A percentile compares a stretch with the other conserved stretches of the same genome.
Evolutionary conservation across 2,329 filamentous ascomycete genomes (phyloP).

Genomic region (Aureobasidium zeae): DNA sequence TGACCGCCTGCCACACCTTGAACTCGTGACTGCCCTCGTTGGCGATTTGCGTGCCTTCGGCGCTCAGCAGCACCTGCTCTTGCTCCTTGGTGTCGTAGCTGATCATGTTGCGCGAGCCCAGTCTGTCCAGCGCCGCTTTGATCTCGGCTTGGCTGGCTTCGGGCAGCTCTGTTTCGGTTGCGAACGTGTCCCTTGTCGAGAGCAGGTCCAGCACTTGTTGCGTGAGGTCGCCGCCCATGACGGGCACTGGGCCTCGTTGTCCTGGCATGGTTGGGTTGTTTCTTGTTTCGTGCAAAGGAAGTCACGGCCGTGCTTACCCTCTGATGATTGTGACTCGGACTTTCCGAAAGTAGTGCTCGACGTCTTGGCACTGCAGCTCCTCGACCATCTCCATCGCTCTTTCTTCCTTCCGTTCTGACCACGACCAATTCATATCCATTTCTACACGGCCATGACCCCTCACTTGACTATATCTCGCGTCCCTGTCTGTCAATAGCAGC

Average conservation of each 20-base stretch:
- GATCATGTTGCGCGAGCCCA: slow-evolving; percentile 78
- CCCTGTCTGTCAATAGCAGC: too few species aligned
- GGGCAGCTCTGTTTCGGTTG: slow-evolving; percentile 27
- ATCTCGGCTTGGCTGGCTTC: slow-evolving; percentile 40
- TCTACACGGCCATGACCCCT: too few species aligned
- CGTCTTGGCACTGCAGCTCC: too few species aligned
- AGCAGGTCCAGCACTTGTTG: slow-evolving; percentile 73
- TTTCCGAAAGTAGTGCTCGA: too few species aligned
- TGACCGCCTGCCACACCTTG: slow-evolving; percentile 42
- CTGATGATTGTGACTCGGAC: background rate
- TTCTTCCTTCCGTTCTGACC: too few species aligned
- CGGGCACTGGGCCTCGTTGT: slow-evolving; percentile 40
- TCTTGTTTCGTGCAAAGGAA: background rate
- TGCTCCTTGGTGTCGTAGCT: slow-evolving; percentile 73
- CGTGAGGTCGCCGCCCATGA: slow-evolving; percentile 47
- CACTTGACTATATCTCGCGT: too few species aligned
- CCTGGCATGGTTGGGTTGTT: slow-evolving; percentile 32
- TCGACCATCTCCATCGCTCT: too few species aligned
- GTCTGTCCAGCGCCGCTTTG: slow-evolving; percentile 80
- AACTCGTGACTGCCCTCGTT: slow-evolving; percentile 43
- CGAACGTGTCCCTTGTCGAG: slow-evolving; percentile 30
- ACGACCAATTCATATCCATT: too few species aligned
- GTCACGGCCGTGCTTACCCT: background rate
- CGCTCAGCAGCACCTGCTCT: slow-evolving; percentile 67
- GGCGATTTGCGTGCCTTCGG: slow-evolving; percentile 68